Base-by-base conservation (phyloP, 2,329 filamentous ascomycete species). In the Ceratocystis ficicola region DNA sequence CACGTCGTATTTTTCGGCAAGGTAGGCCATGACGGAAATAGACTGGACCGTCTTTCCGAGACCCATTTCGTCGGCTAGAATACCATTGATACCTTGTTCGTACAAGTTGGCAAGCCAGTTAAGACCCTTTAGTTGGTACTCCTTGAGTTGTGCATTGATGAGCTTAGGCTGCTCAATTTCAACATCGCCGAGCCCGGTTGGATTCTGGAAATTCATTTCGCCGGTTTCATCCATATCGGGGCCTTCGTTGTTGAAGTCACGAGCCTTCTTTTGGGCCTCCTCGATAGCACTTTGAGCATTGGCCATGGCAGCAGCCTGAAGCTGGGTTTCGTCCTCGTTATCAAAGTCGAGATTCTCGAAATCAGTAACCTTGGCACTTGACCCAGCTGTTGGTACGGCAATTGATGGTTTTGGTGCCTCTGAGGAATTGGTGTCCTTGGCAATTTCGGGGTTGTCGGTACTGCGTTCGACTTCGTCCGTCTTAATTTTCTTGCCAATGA, bases 171-270 rank as follows among this genome's bases (percentile, higher is more conserved):
- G 94, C 69, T 92, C 87, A 66, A 99, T 90, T 72, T 96, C 89
- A 70, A 96, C 90, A 71, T 94, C 92, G 71, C 93, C 93, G 71
- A 99, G 82, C 72, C 93, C 94, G 3, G 92, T 94, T 0, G 94
- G 94, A 74, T 99, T 97, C 77, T 99, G 94, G 80, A 99, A 99
- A 78, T 99, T 99, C 88, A 99, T 90, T 77, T 99, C 94, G 71
- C 92, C 93, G 72, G 96, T 92, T 67, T 96, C 91, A 70, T 94
- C 88, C 75, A 88, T 85, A 67, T 84, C 84, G 6, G 75, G 71
- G 72, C 86, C 83, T 64, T 84, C 79, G 68, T 90, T 86, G 77
- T 97, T 95, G 81, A 99, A 99, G 8, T 89, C 89, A 63, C 91
- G 86, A 0, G 94, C 94, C 75, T 94, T 92, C 74, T 91, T 86